Base-by-base conservation (phyloP, 805 yeast genomes). In the Metschnikowia colocasiae region DNA sequence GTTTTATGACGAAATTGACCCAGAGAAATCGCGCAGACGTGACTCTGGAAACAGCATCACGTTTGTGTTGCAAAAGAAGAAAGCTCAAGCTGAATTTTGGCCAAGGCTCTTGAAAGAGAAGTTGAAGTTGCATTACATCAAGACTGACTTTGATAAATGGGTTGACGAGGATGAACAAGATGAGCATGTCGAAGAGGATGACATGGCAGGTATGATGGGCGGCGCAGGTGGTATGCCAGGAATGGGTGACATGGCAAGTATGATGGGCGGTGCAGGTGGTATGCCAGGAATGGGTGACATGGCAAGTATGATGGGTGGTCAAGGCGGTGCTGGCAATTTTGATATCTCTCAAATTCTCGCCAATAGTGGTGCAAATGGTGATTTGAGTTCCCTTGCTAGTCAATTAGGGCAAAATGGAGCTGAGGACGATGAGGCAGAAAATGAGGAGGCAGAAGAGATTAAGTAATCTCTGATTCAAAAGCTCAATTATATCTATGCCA, bases 81-180 rank as follows among this genome's bases (percentile, higher is more conserved):
- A 78, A 47, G 64, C 76, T 19, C 74, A 79, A 56, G 80, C 73
- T 49, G 97, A 90, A 63, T 92, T 69, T 76, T 92, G 99, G 99
- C 98, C 99, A 58, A 81, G 98, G 63, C 78, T 92, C 64, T 85
- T 91, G 47, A 91, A 90, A 70, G 91, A 86, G 59, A 88, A 90
- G 73, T 75, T 79, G 61, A 89, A 83, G 64, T 79, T 77, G 52
- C 88, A 83, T 55, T 87, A 79, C 68, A 80, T 92, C 64, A 87
- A 87, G 75, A 92, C 99, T 12, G 98, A 92, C 63, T 92, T 92
- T 63, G 96, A 91, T 73, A 87, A 84, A 68, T 92, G 99, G 99
- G 96, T 87, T 34, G 99, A 92, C 63, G 98, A 92, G 73, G 99
- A 92, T 63, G 99, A 92, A 70, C 99, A 92, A 70, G 90, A 88